phyloP scores from a whole-genome alignment of 1,284 basidiomycete genomes.

The Leccinum subatratum region DNA sequence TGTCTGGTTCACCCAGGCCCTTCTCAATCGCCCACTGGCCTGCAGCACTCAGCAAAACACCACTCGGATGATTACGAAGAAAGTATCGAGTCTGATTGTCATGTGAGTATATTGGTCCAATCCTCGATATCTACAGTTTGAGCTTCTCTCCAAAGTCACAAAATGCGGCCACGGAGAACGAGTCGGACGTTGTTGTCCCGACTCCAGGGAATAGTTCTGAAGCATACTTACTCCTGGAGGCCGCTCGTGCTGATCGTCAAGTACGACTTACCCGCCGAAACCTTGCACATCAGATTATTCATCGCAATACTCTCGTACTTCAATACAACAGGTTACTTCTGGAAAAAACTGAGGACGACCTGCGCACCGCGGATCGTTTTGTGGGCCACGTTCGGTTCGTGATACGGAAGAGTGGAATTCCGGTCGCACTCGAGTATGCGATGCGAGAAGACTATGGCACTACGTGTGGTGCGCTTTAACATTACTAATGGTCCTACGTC shows the following conservation, averaged over 20 bases:
- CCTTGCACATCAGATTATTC: not conserved
- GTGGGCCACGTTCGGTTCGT: not conserved
- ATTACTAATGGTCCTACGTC: not conserved
- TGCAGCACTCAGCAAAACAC: not conserved
- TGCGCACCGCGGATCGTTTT: not conserved
- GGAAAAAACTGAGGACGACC: not conserved
- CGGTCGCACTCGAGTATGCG: not conserved
- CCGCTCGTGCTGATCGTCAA: not conserved
- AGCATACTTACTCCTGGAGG: not conserved
- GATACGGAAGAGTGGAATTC: not conserved
- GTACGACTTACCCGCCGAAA: not conserved
- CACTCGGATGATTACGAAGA: not conserved
- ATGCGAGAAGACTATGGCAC: not conserved
- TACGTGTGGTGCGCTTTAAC: not conserved
- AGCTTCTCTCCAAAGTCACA: not conserved
- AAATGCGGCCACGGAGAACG: not conserved
- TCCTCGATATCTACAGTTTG: not conserved
- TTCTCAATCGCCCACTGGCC: not conserved
- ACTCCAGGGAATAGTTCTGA: not conserved
- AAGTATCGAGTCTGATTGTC: not conserved
- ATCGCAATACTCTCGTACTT: not conserved
- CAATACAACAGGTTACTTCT: not conserved
- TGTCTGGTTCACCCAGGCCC: not conserved
- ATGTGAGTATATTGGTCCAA: not conserved
- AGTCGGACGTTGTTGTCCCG: not conserved